Base-by-base conservation (phyloP, 148 eudicot species). In the Rhododendron griersonianum region DNA sequence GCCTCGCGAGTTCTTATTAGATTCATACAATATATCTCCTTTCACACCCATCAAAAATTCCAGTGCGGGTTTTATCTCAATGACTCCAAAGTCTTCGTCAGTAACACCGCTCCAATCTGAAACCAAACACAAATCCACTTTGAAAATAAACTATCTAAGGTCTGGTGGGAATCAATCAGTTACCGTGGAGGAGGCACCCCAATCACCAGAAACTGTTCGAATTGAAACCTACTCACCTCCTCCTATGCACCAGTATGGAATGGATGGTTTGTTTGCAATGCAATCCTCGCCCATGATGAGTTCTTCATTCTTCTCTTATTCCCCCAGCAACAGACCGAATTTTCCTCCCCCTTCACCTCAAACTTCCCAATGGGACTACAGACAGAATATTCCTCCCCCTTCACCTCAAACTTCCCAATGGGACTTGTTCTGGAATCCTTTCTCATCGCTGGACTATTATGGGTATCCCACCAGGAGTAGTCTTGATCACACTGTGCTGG, bases 381-480 rank as follows among this genome's bases (percentile, higher is more conserved):
- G 65, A 59, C 2, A 25, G 10, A 59, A 59, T 59, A 7, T 59
- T 59, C n/a, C 94, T 65, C 96, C 98, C 23, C 91, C 93, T 81
- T 92, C 99, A 0, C 98, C 98, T 65, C 96, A 90, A 78, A 91
- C 91, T 77, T 93, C 98, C 18, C 98, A 92, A 81, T 97, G 99
- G 99, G 99, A 97, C 89, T 95, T 92, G 91, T 95, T 97, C 74
- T 97, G 99, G 99, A 97, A 97, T 78, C 99, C 98, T 11, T 97
- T 97, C 85, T 94, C 99, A 7, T 97, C 99, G 7, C 85, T 95
- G 85, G 99, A 95, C 87, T 92, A 93, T 81, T 97, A 94, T 85
- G 99, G 98, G 45, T 95, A 94, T 90, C 94, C 95, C 7, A 90
- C 89, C 6, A 89, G 96, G 65, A 89, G 88, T 87, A 92, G 92